Evolutionary conservation across 257 asterid species (phyloP).

Genomic region (Solanum rostratum): DNA sequence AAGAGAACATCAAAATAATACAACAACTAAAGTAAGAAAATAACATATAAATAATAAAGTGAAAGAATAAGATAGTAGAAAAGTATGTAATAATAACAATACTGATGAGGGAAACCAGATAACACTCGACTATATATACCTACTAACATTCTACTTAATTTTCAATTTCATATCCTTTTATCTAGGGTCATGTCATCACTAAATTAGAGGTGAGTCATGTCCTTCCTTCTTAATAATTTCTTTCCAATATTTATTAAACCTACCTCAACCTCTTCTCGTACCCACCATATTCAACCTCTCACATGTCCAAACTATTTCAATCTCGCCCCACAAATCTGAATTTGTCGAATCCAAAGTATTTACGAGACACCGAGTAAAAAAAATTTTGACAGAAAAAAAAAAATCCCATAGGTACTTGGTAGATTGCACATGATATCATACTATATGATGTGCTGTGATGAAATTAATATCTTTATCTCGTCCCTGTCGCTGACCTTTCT

Average conservation of each 20-base stretch:
- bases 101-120: background rate
- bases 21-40: background rate
- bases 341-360: accelerated
- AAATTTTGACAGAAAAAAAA: background rate
- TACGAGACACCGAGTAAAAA: background rate
- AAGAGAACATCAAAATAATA: background rate
- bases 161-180: background rate
- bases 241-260: background rate
- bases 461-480: conserved; percentile 36
- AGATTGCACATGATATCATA: background rate
- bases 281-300: background rate
- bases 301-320: background rate
- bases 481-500: conserved; percentile 53
- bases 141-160: background rate
- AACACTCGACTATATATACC: background rate
- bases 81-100: background rate
- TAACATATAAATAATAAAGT: background rate
- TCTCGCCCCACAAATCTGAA: accelerated
- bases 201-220: background rate
- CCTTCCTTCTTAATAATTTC: background rate
- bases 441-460: background rate
- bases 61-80: background rate
- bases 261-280: background rate
- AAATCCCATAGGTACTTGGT: background rate
- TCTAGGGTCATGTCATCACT: background rate